Percentiles rank a stretch among this genome's conserved stretches.
These are phyloP conservation scores for Leonotis leonurus DNA, from an alignment of 257 asterid genomes.

Conservation along the genomic window DNA sequence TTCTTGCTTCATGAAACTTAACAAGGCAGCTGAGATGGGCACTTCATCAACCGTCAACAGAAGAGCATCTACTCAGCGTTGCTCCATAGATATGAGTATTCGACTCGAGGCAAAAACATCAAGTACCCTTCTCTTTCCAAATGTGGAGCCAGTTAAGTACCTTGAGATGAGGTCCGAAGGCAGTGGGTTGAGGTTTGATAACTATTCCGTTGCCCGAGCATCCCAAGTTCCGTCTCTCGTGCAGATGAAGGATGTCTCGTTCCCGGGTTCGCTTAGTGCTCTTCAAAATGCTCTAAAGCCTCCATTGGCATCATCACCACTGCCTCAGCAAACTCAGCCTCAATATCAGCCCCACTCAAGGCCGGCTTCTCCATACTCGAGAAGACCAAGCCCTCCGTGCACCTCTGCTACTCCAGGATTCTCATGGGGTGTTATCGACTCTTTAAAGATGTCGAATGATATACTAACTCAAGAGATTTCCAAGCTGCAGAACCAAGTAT, in stretches of 20 bases:
- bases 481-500: slow-evolving; percentile 65
- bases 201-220: slow-evolving; percentile 56
- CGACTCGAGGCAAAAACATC: slow-evolving; percentile 45
- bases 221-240: slow-evolving; percentile 87
- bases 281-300: slow-evolving; percentile 80
- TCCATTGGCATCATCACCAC: slow-evolving; percentile 33
- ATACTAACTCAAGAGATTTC: slow-evolving; percentile 63
- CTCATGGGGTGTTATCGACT: slow-evolving; percentile 79
- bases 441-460: slow-evolving; percentile 73
- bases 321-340: slow-evolving; percentile 24
- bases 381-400: slow-evolving; percentile 87
- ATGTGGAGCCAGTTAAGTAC: slow-evolving; percentile 73
- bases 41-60: slow-evolving; percentile 23
- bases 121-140: slow-evolving; percentile 55
- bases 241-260: slow-evolving; percentile 81
- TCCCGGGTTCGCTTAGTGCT: slow-evolving; percentile 92
- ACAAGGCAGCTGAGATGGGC: slow-evolving; percentile 56
- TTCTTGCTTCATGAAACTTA: slow-evolving; percentile 58
- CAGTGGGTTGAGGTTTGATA: slow-evolving; percentile 34
- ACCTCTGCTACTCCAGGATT: slow-evolving; percentile 59
- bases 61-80: slow-evolving; percentile 39
- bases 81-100: slow-evolving; percentile 32
- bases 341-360: slow-evolving; percentile 57
- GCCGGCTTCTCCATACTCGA: slow-evolving; percentile 77
- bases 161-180: slow-evolving; percentile 62